Evolutionary conservation across 495 filamentous ascomycete species (phyloP).

Genomic region (Xylona heveae): DNA sequence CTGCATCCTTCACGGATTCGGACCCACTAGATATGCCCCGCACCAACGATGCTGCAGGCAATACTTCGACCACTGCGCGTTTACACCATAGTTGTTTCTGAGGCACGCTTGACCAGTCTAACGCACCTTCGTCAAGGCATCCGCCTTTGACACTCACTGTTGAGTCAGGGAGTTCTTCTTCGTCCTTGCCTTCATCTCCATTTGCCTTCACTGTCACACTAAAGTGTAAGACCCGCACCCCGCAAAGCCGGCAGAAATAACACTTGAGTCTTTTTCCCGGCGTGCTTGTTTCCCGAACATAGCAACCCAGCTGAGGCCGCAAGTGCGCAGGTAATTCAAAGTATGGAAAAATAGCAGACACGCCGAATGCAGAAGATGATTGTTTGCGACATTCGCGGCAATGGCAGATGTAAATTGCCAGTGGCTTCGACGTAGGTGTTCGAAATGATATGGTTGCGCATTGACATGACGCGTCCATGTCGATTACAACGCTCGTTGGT

Average conservation of each 20-base stretch:
- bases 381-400: constrained; percentile 45
- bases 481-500: too few species aligned
- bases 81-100: constrained; percentile 38
- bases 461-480: constrained; percentile 38
- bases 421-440: constrained; percentile 30
- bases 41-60: too few species aligned
- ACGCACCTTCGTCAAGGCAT: constrained; percentile 32
- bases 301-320: constrained; percentile 10
- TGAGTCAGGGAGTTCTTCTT: too few species aligned
- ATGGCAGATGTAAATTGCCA: constrained; percentile 46
- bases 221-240: background rate
- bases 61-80: constrained; percentile 40
- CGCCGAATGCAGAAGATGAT: constrained; percentile 44
- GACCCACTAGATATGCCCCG: too few species aligned
- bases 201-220: constrained; percentile 3
- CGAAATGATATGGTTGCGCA: constrained; percentile 40
- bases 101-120: constrained; percentile 31
- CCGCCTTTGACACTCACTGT: constrained; percentile 38
- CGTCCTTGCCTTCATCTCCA: constrained; percentile 15
- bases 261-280: background rate
- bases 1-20: too few species aligned
- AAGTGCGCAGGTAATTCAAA: constrained; percentile 24
- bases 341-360: constrained; percentile 41
- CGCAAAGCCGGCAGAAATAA: background rate
- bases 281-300: background rate